These are phyloP conservation scores for Haberlea rhodopensis DNA, from an alignment of 257 asterid genomes.

Conservation along the genomic window DNA sequence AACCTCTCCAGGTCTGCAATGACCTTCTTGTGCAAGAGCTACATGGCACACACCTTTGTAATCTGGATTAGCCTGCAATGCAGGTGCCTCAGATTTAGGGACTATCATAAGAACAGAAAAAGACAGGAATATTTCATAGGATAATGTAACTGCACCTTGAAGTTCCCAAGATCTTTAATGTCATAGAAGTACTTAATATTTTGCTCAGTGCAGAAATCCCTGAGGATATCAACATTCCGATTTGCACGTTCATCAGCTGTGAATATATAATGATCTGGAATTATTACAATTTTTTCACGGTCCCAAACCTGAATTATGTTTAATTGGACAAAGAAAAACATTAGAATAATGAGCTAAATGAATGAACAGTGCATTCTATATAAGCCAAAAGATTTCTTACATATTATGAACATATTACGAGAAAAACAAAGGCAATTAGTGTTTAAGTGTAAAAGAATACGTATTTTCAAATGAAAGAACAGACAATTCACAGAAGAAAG, in stretches of 20 bases:
- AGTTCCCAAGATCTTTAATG: conserved; percentile 84
- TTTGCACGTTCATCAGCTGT: conserved; percentile 94
- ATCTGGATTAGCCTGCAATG: conserved; percentile 84
- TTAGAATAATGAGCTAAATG: neutral
- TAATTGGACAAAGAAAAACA: too few relatives aligned
- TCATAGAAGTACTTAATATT: conserved; percentile 89
- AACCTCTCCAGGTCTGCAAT: conserved; percentile 98
- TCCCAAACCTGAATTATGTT: conserved; percentile 71
- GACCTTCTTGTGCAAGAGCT: conserved; percentile 99
- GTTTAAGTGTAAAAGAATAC: neutral
- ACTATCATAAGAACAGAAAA: conserved; percentile 2
- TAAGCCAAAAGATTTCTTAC: neutral
- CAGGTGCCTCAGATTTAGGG: conserved; percentile 15
- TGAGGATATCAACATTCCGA: conserved; percentile 89
- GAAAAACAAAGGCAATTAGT: neutral
- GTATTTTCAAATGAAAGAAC: too few relatives aligned
- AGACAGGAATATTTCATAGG: conserved; percentile 9
- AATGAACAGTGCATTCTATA: neutral
- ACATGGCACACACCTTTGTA: conserved; percentile 98
- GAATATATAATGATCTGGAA: conserved; percentile 95
- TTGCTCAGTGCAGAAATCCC: conserved; percentile 91
- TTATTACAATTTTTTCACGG: conserved; percentile 81
- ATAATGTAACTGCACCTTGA: conserved; percentile 50
- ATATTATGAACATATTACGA: neutral
- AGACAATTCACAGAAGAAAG: neutral